A percentile compares a stretch with the other conserved stretches of the same genome.
Conservation (phyloP, 208 protist species). For the Trypanosoma congolense region DNA sequence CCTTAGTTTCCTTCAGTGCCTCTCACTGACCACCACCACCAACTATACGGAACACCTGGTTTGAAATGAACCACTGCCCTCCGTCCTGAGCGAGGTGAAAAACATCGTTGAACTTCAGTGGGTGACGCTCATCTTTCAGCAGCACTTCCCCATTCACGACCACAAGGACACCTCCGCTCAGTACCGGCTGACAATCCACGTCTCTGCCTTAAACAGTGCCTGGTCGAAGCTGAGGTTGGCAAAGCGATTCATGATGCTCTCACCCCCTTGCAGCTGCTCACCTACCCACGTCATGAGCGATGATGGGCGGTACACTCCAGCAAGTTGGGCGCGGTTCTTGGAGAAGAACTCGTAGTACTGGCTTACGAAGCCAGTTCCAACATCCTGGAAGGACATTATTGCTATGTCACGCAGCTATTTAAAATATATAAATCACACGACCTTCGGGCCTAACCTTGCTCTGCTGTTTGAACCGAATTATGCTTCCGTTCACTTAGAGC, state of each 20-base stretch:
- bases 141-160: conserved; percentile 83
- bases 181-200: conserved; percentile 78
- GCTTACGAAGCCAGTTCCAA: conserved; percentile 64
- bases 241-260: conserved; percentile 79
- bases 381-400: conserved; percentile 66
- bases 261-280: conserved; percentile 81
- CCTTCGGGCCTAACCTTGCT: too few relatives aligned
- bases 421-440: too few relatives aligned
- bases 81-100: conserved; percentile 76
- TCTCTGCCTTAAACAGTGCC: conserved; percentile 72
- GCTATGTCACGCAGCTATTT: too few relatives aligned
- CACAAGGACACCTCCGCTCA: conserved; percentile 68
- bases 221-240: conserved; percentile 69
- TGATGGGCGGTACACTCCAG: conserved; percentile 68
- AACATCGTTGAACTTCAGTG: conserved; percentile 87
- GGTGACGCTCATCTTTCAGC: conserved; percentile 71
- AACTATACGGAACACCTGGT: conserved; percentile 88
- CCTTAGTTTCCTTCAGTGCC: conserved; percentile 1
- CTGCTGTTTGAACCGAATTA: too few relatives aligned
- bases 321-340: conserved; percentile 50
- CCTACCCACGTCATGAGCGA: conserved; percentile 85
- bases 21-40: conserved; percentile 67
- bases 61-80: conserved; percentile 80
- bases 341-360: conserved; percentile 88
- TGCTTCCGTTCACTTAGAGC: too few relatives aligned